These are phyloP conservation scores for Fraxinus angustifolia DNA, from an alignment of 305 asterid species.

Conservation along the genomic window DNA sequence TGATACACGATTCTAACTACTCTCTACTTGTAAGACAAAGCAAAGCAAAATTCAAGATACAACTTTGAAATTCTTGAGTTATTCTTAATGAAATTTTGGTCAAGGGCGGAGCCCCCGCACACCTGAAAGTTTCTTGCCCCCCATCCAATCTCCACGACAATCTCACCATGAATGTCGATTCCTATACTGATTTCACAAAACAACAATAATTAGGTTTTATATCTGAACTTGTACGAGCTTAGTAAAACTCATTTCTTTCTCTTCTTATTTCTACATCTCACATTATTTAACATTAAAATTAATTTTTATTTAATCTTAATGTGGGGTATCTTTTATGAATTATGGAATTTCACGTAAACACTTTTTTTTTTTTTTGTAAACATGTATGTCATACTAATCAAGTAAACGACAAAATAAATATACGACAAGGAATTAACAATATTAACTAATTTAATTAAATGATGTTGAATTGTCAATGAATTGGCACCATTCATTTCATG, in stretches of 20 bases:
- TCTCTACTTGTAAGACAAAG: neutral
- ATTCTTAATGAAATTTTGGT: too few species aligned
- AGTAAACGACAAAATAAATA: neutral
- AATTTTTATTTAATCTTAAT: too few species aligned
- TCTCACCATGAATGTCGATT: neutral
- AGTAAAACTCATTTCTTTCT: neutral
- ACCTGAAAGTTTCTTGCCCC: neutral
- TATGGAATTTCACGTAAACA: neutral
- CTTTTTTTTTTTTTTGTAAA: neutral
- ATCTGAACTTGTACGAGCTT: neutral
- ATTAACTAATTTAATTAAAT: neutral
- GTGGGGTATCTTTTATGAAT: neutral
- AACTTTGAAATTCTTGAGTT: neutral
- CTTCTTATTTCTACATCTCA: neutral
- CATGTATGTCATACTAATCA: neutral
- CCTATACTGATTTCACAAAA: neutral
- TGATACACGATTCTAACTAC: neutral
- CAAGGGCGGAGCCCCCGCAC: neutral
- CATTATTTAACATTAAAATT: neutral
- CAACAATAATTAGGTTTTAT: neutral
- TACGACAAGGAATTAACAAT: neutral
- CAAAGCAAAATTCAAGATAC: neutral
- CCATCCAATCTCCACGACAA: neutral
- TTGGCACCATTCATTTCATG: neutral
- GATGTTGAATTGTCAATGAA: neutral